Percentiles rank a stretch among this genome's conserved stretches.
Conservation (phyloP, 148 eudicot species). For the Rhododendron ferrugineum region DNA sequence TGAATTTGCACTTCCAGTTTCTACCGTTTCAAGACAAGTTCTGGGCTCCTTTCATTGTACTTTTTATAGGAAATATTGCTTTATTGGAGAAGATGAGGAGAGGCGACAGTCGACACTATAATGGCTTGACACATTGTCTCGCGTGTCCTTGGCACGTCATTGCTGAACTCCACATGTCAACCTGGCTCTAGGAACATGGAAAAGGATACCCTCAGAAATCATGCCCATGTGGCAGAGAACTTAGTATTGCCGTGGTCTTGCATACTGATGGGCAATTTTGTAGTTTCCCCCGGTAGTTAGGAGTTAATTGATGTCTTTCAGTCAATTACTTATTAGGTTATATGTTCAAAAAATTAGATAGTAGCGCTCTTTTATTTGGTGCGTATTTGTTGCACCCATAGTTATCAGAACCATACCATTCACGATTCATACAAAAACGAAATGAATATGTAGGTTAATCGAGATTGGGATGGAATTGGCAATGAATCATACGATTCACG, state of each 20-base stretch:
- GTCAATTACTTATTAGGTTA: background rate
- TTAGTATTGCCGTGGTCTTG: background rate
- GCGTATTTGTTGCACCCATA: background rate
- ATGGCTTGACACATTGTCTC: background rate
- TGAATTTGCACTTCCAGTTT: background rate
- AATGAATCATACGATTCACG: background rate
- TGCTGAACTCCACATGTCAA: background rate
- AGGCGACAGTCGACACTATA: background rate
- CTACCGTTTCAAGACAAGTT: background rate
- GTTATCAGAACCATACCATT: background rate
- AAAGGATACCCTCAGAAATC: background rate
- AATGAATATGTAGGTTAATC: background rate
- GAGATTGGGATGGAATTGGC: background rate
- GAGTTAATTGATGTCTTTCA: background rate
- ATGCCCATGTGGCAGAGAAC: background rate
- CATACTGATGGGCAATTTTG: background rate
- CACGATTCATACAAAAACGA: background rate
- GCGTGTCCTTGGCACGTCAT: background rate
- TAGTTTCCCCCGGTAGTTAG: too few relatives aligned
- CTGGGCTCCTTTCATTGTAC: background rate
- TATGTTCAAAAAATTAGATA: background rate
- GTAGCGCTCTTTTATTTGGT: background rate
- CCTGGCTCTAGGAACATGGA: background rate
- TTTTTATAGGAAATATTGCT: background rate
- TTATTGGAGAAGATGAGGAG: background rate